Evolutionary conservation across 306 rosid species (phyloP), one percentile per base, ranked within the genome.

Genomic region (Senna tora): DNA sequence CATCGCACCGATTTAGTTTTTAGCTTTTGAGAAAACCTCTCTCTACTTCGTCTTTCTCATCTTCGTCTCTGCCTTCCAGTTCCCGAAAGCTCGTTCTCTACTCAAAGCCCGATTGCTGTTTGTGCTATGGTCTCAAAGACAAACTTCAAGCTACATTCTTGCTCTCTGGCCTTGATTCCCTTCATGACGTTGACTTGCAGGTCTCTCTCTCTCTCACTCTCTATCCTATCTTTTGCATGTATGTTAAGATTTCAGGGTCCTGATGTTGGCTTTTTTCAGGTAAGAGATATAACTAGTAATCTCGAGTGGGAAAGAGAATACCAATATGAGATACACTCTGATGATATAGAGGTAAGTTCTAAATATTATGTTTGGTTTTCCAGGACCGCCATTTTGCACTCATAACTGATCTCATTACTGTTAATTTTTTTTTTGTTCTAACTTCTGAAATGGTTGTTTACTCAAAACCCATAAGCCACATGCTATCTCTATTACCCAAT

Each of bases 61-160:
- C 90, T 0, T 70, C 86, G 14, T 63, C 84, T 53, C 41, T 81
- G 1, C 22, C 86, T 66, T 63, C 91, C 5, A 8, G 77, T 13
- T 42, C 88, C 39, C 79, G 96, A 82, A 84, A 85, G 53, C 92
- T 95, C 55, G 62, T 91, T 61, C 92, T 95, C 25, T 95, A 95
- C 88, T 95, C 96, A 0, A 95, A 91, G 77, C 96, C 96, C 62
- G 96, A 87, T 20, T 91, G 99, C 90, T 91, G 99, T 80, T 84
- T 95, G 87, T 95, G 99, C 84, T 93, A 91, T 65, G 99, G 96
- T 45, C 97, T 95, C 82, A 91, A 95, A 86, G 97, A 91, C 17
- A 95, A 95, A 79, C 99, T 95, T 64, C 93, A 89, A 25, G 82
- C 92, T 7, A 96, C 96, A 1, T 87, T 91, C 80, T 78, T 78